Conservation (phyloP, 2,329 filamentous ascomycete species). For the Trichoderma sp. region DNA sequence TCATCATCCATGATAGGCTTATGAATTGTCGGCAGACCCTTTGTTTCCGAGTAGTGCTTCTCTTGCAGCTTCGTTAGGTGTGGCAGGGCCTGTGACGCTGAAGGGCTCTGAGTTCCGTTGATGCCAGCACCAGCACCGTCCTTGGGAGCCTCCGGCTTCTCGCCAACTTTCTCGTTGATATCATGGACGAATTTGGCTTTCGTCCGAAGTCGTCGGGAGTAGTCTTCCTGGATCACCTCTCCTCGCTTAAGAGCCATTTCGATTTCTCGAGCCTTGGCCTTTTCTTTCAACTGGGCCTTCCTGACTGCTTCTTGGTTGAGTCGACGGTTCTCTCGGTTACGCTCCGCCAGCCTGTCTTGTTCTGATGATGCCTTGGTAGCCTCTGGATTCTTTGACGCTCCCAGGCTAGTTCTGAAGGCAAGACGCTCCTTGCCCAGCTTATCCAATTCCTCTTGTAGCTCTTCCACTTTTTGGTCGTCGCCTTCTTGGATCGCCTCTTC, state of each 20-base stretch:
- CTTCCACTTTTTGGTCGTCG: constrained; percentile 60
- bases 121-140: constrained; percentile 57
- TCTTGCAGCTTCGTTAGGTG: constrained; percentile 59
- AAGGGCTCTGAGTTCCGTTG: constrained; percentile 55
- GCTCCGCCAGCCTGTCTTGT: constrained; percentile 79
- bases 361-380: constrained; percentile 60
- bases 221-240: constrained; percentile 62
- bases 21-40: constrained; percentile 69
- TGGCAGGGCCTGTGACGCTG: constrained; percentile 50
- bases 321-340: constrained; percentile 84
- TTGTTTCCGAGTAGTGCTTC: constrained; percentile 60
- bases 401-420: constrained; percentile 70
- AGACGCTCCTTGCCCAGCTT: constrained; percentile 69
- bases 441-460: constrained; percentile 64
- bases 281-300: constrained; percentile 84
- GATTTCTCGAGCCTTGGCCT: constrained; percentile 62
- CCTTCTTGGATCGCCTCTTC: constrained; percentile 67
- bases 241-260: constrained; percentile 66
- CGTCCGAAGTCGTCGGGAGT: constrained; percentile 66
- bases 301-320: constrained; percentile 89
- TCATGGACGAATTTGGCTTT: constrained; percentile 71
- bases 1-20: constrained; percentile 88
- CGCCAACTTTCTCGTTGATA: constrained; percentile 52
- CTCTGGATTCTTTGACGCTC: constrained; percentile 56
- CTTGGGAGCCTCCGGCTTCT: constrained; percentile 54